phyloP scores from a whole-genome alignment of 208 protist genomes.

The Porcisia deanei region DNA sequence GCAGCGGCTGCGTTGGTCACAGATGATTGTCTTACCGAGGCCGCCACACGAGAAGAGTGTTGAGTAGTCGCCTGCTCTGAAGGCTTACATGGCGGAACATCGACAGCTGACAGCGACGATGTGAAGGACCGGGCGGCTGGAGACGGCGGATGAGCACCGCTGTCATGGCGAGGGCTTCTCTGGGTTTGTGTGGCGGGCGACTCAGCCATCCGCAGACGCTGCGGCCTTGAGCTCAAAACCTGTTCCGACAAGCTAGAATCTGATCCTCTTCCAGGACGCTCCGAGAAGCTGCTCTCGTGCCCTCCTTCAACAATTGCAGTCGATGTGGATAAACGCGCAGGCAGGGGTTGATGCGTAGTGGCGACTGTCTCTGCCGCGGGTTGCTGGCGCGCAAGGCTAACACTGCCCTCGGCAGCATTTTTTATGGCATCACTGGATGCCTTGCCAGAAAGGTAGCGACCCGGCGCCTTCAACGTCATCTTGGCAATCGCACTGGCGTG shows the following conservation, averaged over 20 bases:
- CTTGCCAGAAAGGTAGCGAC: background rate
- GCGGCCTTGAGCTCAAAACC: background rate
- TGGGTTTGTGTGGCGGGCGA: background rate
- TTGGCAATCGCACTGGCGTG: background rate
- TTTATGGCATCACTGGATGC: background rate
- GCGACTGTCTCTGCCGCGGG: background rate
- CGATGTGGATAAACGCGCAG: background rate
- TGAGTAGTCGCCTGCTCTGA: background rate
- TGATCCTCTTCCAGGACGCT: background rate
- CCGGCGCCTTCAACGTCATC: background rate
- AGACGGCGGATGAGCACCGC: background rate
- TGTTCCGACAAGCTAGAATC: too few relatives aligned
- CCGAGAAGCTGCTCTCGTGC: background rate
- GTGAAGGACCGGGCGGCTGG: background rate
- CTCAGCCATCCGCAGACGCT: background rate
- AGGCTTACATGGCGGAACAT: background rate
- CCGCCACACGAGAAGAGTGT: background rate
- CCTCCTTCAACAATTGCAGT: background rate
- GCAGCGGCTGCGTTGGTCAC: background rate
- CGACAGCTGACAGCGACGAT: background rate
- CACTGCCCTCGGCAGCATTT: background rate
- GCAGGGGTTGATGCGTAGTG: background rate
- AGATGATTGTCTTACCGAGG: background rate
- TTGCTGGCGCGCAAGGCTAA: background rate
- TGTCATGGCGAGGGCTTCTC: background rate